These are phyloP conservation scores for Clohesyomyces aquaticus DNA, from an alignment of 495 filamentous ascomycete species.

Conservation along the genomic window DNA sequence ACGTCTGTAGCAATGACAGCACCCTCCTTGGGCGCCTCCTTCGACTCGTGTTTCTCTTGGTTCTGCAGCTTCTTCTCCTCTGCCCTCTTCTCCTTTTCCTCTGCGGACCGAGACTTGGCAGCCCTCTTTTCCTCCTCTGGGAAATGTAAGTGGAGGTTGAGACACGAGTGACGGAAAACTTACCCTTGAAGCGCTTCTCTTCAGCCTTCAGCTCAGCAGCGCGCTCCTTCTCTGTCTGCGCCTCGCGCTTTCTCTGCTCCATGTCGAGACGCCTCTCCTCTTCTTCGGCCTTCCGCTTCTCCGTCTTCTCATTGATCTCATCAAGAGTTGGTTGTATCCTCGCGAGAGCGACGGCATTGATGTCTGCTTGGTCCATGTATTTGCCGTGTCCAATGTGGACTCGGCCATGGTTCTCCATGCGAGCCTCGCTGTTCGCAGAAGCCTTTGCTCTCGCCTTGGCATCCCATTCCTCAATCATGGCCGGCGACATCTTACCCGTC, in stretches of 20 bases:
- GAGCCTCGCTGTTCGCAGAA: constrained; percentile 64
- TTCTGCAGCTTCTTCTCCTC: constrained; percentile 55
- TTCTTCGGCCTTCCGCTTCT: constrained; percentile 65
- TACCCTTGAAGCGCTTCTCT: constrained; percentile 58
- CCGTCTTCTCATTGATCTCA: constrained; percentile 78
- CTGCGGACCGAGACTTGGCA: constrained; percentile 46
- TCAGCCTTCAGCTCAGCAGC: constrained; percentile 58
- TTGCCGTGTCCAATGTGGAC: constrained; percentile 81
- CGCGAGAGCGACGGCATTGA: constrained; percentile 77
- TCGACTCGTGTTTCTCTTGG: constrained; percentile 50
- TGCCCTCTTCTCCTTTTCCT: constrained; percentile 56
- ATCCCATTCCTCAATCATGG: constrained; percentile 76
- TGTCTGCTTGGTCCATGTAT: constrained; percentile 75
- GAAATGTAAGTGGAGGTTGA: background rate
- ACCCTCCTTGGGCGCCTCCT: constrained; percentile 19
- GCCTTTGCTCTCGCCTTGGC: constrained; percentile 69
- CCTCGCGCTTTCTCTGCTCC: constrained; percentile 54
- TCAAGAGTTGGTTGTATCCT: constrained; percentile 90
- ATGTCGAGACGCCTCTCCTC: constrained; percentile 60
- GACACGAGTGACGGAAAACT: constrained; percentile 22
- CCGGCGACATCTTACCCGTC: constrained; percentile 73
- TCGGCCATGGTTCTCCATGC: constrained; percentile 60
- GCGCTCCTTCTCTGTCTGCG: constrained; percentile 56
- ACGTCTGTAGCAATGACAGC: constrained; percentile 37
- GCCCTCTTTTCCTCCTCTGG: constrained; percentile 38